Percentiles rank a stretch among this genome's conserved stretches.
Evolutionary conservation across 805 yeast genomes (phyloP).

Genomic region (Yarrowia yakushimensis): DNA sequence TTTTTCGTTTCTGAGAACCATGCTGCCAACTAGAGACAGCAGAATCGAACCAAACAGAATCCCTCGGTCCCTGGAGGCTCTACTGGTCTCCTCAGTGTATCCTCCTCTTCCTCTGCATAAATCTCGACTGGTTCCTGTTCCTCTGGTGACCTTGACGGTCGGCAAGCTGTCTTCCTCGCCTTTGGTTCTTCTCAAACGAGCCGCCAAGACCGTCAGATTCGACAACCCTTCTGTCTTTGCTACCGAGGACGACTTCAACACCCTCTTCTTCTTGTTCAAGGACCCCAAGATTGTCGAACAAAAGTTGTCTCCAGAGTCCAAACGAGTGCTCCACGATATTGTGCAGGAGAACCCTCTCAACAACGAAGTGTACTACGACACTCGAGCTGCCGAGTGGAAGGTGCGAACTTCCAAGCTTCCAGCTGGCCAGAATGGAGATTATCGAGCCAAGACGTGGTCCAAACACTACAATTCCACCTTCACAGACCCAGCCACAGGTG

Average conservation of each 20-base stretch:
- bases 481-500: conserved; percentile 34
- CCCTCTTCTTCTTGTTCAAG: conserved; percentile 66
- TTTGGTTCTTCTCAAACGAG: conserved; percentile 56
- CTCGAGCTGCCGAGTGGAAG: conserved; percentile 21
- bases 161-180: conserved; percentile 46
- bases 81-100: conserved; percentile 58
- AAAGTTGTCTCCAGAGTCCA: conserved; percentile 70
- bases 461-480: conserved; percentile 34
- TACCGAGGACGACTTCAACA: conserved; percentile 72
- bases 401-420: conserved; percentile 24
- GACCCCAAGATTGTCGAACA: conserved; percentile 49
- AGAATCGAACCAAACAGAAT: conserved; percentile 50
- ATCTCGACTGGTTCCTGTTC: conserved; percentile 51
- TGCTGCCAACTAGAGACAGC: conserved; percentile 63
- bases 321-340: conserved; percentile 49
- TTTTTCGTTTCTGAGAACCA: conserved; percentile 70
- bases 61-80: conserved; percentile 50
- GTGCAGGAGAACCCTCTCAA: conserved; percentile 33
- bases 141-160: conserved; percentile 58
- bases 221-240: conserved; percentile 66
- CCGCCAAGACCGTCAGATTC: conserved; percentile 59
- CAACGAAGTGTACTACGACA: conserved; percentile 28
- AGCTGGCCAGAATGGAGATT: conserved; percentile 30
- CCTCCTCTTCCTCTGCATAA: conserved; percentile 49
- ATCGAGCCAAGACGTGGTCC: conserved; percentile 35